Evolutionary conservation across 257 asterid species (phyloP).

Genomic region (Nicotiana tomentosiformis): DNA sequence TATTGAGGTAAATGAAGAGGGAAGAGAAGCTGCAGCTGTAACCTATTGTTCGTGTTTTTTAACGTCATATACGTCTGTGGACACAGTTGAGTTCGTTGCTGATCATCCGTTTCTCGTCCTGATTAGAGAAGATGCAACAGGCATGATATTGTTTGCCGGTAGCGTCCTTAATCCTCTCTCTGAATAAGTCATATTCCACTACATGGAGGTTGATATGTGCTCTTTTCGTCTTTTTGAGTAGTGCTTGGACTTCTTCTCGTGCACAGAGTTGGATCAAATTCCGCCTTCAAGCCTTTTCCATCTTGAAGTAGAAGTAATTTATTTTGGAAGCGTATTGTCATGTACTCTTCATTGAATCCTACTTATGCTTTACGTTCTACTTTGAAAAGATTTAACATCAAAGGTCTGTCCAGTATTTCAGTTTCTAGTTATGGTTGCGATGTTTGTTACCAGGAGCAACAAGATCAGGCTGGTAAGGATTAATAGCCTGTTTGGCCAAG

Average conservation of each 20-base stretch:
- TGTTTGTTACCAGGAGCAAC: not conserved
- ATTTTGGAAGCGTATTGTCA: not conserved
- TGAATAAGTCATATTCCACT: not conserved
- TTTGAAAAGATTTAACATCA: not conserved
- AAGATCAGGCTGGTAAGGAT: too few species aligned
- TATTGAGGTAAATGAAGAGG: conserved; percentile 36
- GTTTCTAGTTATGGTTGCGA: not conserved
- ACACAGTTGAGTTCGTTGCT: conserved; percentile 26
- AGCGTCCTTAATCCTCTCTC: conserved; percentile 21
- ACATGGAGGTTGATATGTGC: not conserved
- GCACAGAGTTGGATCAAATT: not conserved
- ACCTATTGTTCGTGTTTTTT: not conserved
- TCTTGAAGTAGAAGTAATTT: not conserved
- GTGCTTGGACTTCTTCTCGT: not conserved
- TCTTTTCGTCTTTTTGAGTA: not conserved
- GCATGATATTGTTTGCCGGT: conserved; percentile 28
- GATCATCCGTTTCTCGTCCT: conserved; percentile 34
- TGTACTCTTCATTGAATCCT: not conserved
- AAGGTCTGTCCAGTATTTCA: not conserved
- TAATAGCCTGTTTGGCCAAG: too few species aligned
- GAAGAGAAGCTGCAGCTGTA: conserved; percentile 40
- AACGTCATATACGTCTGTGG: not conserved
- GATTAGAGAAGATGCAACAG: conserved; percentile 29
- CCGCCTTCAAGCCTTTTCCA: not conserved
- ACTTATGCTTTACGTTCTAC: not conserved